Conservation (phyloP, 208 protist species). For the Blastocrithidia nonstop region DNA sequence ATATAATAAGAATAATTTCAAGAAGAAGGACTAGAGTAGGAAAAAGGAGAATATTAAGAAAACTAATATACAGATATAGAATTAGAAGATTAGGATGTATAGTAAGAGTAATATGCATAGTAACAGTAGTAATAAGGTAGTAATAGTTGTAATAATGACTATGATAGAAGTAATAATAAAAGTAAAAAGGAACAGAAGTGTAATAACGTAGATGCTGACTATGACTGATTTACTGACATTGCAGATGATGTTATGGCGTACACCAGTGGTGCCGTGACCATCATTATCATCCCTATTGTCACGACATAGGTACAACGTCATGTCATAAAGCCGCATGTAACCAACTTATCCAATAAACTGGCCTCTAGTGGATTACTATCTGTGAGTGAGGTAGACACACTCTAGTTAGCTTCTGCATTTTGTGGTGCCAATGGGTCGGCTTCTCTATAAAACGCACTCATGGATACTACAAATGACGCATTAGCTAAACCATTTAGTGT, state of each 20-base stretch:
- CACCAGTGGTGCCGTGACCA: constrained; percentile 15
- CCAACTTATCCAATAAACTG: constrained; percentile 12
- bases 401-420: constrained; percentile 23
- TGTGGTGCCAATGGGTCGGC: constrained; percentile 11
- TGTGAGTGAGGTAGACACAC: constrained; percentile 38
- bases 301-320: constrained; percentile 19
- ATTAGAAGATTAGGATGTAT: no score
- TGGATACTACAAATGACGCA: constrained; percentile 3
- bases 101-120: no score
- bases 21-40: no score
- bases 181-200: no score
- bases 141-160: no score
- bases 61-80: no score
- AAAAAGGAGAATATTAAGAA: no score
- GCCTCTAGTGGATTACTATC: constrained; percentile 34
- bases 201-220: no score
- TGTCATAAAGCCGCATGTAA: constrained; percentile 11
- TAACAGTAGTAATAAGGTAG: no score
- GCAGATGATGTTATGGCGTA: constrained; percentile 51
- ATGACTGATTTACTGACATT: constrained; percentile 10
- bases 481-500: constrained; percentile 10
- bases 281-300: constrained; percentile 47
- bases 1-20: no score
- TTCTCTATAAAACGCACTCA: constrained; percentile 6
- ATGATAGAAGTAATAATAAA: no score